phyloP scores from a whole-genome alignment of 2,329 filamentous ascomycete genomes.

The Emergomyces pasteurianus region DNA sequence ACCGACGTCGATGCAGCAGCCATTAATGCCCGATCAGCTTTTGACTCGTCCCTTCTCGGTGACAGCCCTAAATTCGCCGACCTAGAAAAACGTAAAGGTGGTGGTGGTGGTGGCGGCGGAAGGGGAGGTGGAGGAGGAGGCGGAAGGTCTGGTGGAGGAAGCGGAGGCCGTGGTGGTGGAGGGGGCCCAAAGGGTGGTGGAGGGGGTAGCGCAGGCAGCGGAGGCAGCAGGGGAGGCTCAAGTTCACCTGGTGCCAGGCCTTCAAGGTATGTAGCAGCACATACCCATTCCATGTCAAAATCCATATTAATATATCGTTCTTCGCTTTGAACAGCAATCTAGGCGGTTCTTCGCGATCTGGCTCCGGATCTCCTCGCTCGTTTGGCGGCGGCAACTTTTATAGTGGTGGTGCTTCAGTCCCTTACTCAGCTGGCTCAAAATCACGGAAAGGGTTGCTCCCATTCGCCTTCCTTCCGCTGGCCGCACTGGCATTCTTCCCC shows the following conservation, averaged over 20 bases:
- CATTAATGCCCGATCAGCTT: not conserved
- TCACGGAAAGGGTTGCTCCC: slow-evolving; percentile 40
- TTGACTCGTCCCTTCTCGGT: not conserved
- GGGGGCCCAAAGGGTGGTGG: slow-evolving; percentile 8
- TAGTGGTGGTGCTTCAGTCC: slow-evolving; percentile 40
- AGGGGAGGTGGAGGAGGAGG: slow-evolving; percentile 18
- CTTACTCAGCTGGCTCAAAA: slow-evolving; percentile 37
- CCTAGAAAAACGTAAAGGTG: slow-evolving; percentile 39
- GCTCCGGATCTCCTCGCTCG: slow-evolving; percentile 21
- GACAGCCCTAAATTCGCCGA: slow-evolving; percentile 12
- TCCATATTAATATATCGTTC: too few relatives aligned
- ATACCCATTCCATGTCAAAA: not conserved
- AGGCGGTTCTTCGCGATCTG: slow-evolving; percentile 9
- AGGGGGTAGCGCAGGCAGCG: slow-evolving; percentile 10
- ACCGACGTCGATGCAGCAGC: slow-evolving; percentile 9
- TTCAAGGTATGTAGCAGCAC: slow-evolving; percentile 3
- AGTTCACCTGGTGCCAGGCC: not conserved
- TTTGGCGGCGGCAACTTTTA: slow-evolving; percentile 44
- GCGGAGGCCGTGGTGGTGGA: slow-evolving; percentile 12
- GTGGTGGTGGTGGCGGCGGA: slow-evolving; percentile 34
- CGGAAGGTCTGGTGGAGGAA: slow-evolving; percentile 13
- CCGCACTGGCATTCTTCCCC: slow-evolving; percentile 38
- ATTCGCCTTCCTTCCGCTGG: slow-evolving; percentile 36
- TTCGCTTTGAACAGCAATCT: slow-evolving; percentile 5
- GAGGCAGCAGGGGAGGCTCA: slow-evolving; percentile 7